Evolutionary conservation across 2,329 filamentous ascomycete genomes (phyloP), one percentile per base, ranked within the genome.

Genomic region (Zalaria sp.): DNA sequence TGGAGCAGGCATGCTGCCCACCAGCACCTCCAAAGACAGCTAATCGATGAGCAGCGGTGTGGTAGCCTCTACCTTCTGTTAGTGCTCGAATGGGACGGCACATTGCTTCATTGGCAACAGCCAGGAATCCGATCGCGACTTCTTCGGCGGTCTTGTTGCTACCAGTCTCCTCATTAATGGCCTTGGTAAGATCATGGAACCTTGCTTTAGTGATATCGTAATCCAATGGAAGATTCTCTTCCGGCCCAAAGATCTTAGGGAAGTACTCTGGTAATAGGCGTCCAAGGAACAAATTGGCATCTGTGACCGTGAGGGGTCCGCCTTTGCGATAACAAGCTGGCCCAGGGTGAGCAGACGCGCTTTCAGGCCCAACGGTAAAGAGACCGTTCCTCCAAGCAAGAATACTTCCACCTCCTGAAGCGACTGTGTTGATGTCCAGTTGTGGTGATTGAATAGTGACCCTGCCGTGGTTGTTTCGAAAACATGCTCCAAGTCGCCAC

Each of bases 21-120:
- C 86, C 86, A 0, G 87, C 86, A 42, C 86, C 86, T 31, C 87
- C 86, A 60, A 93, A 94, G 0, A 83, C 89, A 0, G 86, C 85
- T 36, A 94, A 71, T 10, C 84, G 71, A 59, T 93, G 86, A 48
- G 82, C 83, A 1, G 82, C 83, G 0, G 85, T 87, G 56, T 93
- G 85, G 49, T 89, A 84, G 0, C 86, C 87, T 57, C 88, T 85
- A 25, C 85, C 86, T 59, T 93, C 86, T 0, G 86, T 93, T 46
- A 93, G 73, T 29, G 83, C 86, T 25, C 87, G 72, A 47, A 94
- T 94, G 0, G 86, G 86, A 31, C 85, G 70, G 2, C 81, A 83
- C 85, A 93, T 91, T 9, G 83, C 77, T 60, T 88, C 84, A 52
- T 91, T 89, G 1, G 85, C 85, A 34, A 93, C 83, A 3, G 83